Evolutionary conservation across 2,329 filamentous ascomycete species (phyloP), one percentile per base, ranked within the genome.

Genomic region (Coniochaeta sp.): DNA sequence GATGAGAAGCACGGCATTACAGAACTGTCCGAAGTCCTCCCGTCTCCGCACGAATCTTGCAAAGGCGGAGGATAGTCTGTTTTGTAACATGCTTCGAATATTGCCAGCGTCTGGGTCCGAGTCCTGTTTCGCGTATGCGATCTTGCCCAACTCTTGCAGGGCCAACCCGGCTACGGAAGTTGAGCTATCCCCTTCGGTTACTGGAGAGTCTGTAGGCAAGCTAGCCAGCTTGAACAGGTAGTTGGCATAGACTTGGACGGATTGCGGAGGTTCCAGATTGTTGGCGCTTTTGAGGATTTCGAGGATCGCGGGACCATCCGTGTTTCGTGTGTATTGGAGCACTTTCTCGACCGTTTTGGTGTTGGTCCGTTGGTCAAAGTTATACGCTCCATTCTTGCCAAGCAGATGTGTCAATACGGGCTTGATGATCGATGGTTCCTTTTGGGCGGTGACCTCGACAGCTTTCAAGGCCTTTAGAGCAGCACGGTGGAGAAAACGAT

Each of bases 351-450:
- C 77, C 0, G 91, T 93, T 74, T 93, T 96, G 1, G 88, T 89
- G 71, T 89, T 95, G 0, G 93, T 96, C 61, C 89, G 80, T 64
- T 90, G 87, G 69, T 98, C 95, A 68, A 98, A 95, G 69, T 89
- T 90, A 65, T 91, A 86, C 1, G 82, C 82, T 1, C 90, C 90
- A 62, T 87, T 78, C 58, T 85, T 83, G 40, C 85, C 83, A 50
- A 95, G 81, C n/a, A 97, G 76, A 26, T 84, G 83, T 44, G 81
- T 79, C 14, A 95, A 75, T 7, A 93, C 77, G 1, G 81, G 76
- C 4, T 81, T 72, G 1, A 90, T 80, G 24, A 87, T 78, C 6
- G 77, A 76, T 0, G 87, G 84, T 6, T 88, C 77, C 5, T 80
- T 76, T 62, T 88, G 82, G 1, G 87, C 87, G 17, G 85, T 82